Conservation (phyloP, 805 yeast genomes). For the Huiozyma naganishii region DNA sequence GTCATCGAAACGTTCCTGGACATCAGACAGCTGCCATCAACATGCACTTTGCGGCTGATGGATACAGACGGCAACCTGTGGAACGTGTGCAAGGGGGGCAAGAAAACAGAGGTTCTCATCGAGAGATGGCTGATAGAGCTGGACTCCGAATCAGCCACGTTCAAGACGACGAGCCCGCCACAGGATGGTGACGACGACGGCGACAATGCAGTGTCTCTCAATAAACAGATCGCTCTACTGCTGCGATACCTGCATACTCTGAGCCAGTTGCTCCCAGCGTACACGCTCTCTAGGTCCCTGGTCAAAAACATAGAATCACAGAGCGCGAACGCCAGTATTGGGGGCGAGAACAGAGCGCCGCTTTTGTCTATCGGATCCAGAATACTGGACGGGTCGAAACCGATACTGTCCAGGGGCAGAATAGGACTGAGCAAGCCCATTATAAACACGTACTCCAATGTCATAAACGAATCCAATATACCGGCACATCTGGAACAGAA, state of each 20-base stretch:
- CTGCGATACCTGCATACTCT: conserved; percentile 66
- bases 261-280: conserved; percentile 60
- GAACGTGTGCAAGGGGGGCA: conserved; percentile 49
- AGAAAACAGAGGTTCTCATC: conserved; percentile 74
- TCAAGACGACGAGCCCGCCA: conserved; percentile 25
- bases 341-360: neutral
- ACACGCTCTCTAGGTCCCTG: conserved; percentile 37
- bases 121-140: conserved; percentile 91
- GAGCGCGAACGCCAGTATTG: neutral
- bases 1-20: conserved; percentile 78
- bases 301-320: conserved; percentile 13
- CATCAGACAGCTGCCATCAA: conserved; percentile 42
- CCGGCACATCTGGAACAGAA: conserved; percentile 49
- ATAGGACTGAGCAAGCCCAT: conserved; percentile 70
- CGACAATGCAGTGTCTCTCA: conserved; percentile 38
- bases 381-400: conserved; percentile 63
- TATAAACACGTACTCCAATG: conserved; percentile 29
- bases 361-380: conserved; percentile 39
- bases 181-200: conserved; percentile 35
- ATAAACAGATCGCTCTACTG: conserved; percentile 62
- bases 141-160: conserved; percentile 31
- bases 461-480: conserved; percentile 27
- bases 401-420: conserved; percentile 73
- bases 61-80: conserved; percentile 46
- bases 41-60: conserved; percentile 47